phyloP scores from a whole-genome alignment of 768 basidiomycete species.

The Hygrocybe punicea region DNA sequence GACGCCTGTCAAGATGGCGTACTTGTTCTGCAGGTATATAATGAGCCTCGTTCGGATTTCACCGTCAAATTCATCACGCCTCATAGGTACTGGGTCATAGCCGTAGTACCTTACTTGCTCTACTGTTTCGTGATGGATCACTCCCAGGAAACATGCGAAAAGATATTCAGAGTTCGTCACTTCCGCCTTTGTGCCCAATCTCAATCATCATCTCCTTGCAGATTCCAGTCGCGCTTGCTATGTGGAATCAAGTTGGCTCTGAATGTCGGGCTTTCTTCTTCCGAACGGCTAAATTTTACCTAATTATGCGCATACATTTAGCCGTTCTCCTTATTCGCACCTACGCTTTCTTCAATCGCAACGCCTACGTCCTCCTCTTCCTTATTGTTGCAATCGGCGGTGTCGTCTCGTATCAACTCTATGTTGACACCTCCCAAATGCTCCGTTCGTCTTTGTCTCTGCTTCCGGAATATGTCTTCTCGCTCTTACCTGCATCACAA shows the following conservation, averaged over 20 bases:
- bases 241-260: constrained; percentile 86
- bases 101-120: constrained; percentile 72
- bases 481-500: constrained; percentile 9
- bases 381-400: constrained; percentile 66
- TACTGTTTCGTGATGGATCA: constrained; percentile 76
- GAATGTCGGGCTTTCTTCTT: constrained; percentile 49
- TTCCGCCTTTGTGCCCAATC: constrained; percentile 4
- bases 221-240: constrained; percentile 77
- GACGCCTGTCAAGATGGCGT: constrained; percentile 81
- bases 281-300: constrained; percentile 8
- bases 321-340: constrained; percentile 80
- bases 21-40: constrained; percentile 77
- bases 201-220: constrained; percentile 22
- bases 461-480: neutral
- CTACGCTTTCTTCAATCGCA: constrained; percentile 83
- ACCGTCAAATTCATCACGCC: constrained; percentile 10
- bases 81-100: constrained; percentile 76
- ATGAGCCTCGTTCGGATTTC: constrained; percentile 17
- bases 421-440: constrained; percentile 77
- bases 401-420: constrained; percentile 77
- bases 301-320: constrained; percentile 29
- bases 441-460: constrained; percentile 45
- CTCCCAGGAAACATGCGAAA: constrained; percentile 56
- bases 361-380: constrained; percentile 59
- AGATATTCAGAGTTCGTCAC: constrained; percentile 58